A percentile compares a stretch with the other conserved stretches of the same genome.
Evolutionary conservation across 1,284 basidiomycete genomes (phyloP).

Genomic region (Ceratobasidium papillatum): DNA sequence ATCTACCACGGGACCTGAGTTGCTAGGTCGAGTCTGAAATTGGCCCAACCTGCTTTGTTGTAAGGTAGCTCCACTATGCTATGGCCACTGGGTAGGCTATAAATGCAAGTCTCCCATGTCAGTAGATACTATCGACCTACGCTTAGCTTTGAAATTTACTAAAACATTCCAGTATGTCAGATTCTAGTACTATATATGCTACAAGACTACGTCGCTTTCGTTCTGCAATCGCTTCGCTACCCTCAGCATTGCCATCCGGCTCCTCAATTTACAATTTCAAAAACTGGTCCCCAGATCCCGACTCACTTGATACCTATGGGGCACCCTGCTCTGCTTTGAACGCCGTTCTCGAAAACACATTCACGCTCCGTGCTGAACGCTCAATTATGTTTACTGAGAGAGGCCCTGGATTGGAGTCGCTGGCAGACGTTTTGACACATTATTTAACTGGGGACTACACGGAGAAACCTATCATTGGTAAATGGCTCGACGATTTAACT

Average conservation of each 20-base stretch:
- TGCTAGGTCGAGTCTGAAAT: neutral
- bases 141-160: neutral
- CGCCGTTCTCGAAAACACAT: neutral
- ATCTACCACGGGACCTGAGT: neutral
- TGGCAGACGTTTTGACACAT: neutral
- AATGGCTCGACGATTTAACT: slow-evolving; percentile 23
- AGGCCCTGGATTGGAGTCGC: slow-evolving; percentile 17
- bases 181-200: neutral
- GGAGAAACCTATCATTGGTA: slow-evolving; percentile 3
- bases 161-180: neutral
- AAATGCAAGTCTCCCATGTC: neutral
- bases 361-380: neutral
- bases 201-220: neutral
- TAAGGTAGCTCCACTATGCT: neutral
- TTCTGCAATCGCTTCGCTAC: neutral
- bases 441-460: neutral
- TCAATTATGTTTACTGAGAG: neutral
- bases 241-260: neutral
- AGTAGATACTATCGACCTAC: neutral
- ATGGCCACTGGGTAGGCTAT: neutral
- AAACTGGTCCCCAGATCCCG: slow-evolving; percentile 3
- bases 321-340: neutral
- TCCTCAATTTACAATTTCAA: neutral
- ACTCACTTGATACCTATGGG: neutral
- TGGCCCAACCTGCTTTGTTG: neutral